Evolutionary conservation across 495 filamentous ascomycete species (phyloP).

Genomic region (Tirmania nivea): DNA sequence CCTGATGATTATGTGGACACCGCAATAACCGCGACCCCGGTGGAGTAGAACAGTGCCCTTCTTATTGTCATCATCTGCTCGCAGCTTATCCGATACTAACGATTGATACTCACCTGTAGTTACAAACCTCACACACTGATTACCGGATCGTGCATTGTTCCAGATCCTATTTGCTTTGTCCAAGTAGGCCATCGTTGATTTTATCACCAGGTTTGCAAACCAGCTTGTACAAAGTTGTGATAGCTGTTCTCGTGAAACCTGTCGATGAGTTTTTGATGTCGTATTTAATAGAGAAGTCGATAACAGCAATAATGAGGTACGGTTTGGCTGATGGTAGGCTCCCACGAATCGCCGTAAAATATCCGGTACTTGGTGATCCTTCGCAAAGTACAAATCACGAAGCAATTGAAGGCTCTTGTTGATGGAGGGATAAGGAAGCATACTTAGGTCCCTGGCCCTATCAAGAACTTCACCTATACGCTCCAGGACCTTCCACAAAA

Average conservation of each 20-base stretch:
- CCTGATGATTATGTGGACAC: too few relatives aligned
- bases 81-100: too few relatives aligned
- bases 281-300: too few relatives aligned
- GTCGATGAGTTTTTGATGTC: too few relatives aligned
- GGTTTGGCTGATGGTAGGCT: not conserved
- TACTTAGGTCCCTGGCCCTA: not conserved
- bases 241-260: not conserved
- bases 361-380: not conserved
- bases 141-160: not conserved
- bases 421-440: not conserved
- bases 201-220: not conserved
- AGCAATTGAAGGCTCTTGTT: not conserved
- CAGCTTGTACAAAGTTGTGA: not conserved
- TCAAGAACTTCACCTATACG: not conserved
- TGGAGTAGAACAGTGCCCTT: too few relatives aligned
- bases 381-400: not conserved
- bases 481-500: not conserved
- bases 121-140: not conserved
- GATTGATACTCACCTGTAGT: not conserved
- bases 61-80: too few relatives aligned
- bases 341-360: not conserved
- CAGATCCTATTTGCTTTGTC: not conserved
- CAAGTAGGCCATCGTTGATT: not conserved
- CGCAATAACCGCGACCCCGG: too few relatives aligned
- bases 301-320: not conserved